These are phyloP conservation scores for Rhodotorula babjevae DNA, from an alignment of 768 basidiomycete species.

Conservation along the genomic window DNA sequence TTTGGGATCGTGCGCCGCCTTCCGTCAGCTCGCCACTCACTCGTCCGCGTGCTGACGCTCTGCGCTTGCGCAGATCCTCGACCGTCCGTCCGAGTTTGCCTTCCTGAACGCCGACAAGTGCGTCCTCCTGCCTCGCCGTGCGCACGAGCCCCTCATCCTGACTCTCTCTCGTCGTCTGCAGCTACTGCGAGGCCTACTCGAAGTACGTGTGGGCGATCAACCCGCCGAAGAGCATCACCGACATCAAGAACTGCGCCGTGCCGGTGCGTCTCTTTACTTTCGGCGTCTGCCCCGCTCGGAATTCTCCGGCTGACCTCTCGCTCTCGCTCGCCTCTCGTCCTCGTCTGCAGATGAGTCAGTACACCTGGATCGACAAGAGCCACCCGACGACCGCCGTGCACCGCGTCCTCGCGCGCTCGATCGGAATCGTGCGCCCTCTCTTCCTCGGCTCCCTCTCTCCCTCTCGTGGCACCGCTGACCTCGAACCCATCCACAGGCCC, in stretches of 20 bases:
- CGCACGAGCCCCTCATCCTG: too few relatives aligned
- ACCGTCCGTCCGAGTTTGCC: not conserved
- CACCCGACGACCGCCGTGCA: not conserved
- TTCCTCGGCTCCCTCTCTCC: too few relatives aligned
- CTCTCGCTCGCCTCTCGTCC: too few relatives aligned
- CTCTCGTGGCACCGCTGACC: too few relatives aligned
- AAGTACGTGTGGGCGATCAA: not conserved
- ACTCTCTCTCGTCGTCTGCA: not conserved
- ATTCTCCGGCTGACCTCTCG: too few relatives aligned
- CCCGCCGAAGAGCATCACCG: not conserved
- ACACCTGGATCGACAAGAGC: not conserved
- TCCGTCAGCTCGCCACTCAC: not conserved
- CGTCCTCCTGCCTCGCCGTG: too few relatives aligned
- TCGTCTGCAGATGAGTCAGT: not conserved
- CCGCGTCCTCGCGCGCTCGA: not conserved
- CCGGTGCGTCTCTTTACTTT: not conserved
- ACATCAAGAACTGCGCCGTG: not conserved
- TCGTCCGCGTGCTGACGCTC: not conserved
- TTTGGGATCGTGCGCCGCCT: not conserved
- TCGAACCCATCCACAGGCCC: too few relatives aligned
- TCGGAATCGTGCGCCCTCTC: too few relatives aligned
- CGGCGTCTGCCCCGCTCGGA: too few relatives aligned
- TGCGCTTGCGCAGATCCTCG: not conserved
- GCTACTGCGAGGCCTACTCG: not conserved
- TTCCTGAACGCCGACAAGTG: not conserved